Percentiles rank a stretch among this genome's conserved stretches.
phyloP scores from a whole-genome alignment of 306 rosid species.

The Citrullus amarus region DNA sequence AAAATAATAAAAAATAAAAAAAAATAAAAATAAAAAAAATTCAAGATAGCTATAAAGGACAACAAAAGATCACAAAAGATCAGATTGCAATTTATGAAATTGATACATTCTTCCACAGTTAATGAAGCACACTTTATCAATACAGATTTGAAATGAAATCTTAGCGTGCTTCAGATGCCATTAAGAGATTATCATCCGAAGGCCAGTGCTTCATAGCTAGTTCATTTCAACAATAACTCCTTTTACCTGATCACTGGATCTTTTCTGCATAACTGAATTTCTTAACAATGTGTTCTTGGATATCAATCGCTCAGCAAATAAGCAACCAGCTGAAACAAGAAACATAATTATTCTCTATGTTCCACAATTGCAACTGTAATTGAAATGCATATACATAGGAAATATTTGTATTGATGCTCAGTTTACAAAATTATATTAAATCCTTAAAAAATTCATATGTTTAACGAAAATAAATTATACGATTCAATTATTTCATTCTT shows the following conservation, averaged over 20 bases:
- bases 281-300: conserved; percentile 52
- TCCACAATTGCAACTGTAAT: not conserved
- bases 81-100: not conserved
- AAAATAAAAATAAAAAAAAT: too few relatives aligned
- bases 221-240: not conserved
- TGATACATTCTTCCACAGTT: not conserved
- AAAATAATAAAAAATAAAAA: too few relatives aligned
- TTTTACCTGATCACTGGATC: conserved; percentile 50
- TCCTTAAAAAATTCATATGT: not conserved
- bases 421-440: not conserved
- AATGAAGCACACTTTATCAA: not conserved
- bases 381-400: not conserved
- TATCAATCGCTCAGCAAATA: conserved; percentile 68
- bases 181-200: not conserved
- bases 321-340: conserved; percentile 49
- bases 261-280: conserved; percentile 69
- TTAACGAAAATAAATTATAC: not conserved
- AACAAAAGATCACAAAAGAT: not conserved
- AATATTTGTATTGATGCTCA: not conserved
- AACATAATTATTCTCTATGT: not conserved
- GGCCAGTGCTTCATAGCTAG: not conserved
- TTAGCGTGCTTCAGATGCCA: not conserved
- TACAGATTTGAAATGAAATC: not conserved
- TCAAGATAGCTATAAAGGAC: not conserved
- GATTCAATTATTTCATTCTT: not conserved